Evolutionary conservation across 2,329 filamentous ascomycete genomes (phyloP).

Genomic region (Ophiostoma himal-ulmi): DNA sequence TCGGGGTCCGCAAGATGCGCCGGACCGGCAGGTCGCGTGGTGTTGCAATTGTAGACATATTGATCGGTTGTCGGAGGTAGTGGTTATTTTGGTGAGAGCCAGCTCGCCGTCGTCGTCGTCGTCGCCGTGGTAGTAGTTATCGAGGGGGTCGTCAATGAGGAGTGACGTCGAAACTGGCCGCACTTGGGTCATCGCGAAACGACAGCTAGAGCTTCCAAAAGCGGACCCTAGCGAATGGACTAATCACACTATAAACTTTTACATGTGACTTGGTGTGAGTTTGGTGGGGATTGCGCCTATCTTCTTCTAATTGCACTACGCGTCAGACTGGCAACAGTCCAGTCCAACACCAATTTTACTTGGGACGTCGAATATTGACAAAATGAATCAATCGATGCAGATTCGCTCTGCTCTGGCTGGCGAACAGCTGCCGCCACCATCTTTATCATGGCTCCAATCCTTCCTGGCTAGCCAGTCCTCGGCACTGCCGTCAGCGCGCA

Average conservation of each 20-base stretch:
- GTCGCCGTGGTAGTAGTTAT: background rate
- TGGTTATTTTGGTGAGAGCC: background rate
- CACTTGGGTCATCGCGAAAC: background rate
- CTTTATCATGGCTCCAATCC: constrained; percentile 53
- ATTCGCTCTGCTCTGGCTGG: constrained; percentile 46
- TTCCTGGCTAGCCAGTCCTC: constrained; percentile 46
- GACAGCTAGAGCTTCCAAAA: background rate
- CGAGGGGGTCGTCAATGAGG: background rate
- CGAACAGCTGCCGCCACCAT: constrained; percentile 48
- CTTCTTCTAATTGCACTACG: background rate
- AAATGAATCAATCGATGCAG: constrained; percentile 42
- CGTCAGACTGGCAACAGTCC: background rate
- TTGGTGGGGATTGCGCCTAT: constrained; percentile 5
- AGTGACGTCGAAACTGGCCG: background rate
- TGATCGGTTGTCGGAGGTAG: background rate
- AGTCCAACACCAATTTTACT: no score
- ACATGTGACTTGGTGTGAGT: constrained; percentile 19
- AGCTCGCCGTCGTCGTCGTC: background rate
- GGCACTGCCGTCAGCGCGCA: constrained; percentile 29
- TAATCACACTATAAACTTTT: background rate
- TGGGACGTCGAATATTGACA: background rate
- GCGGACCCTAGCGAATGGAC: background rate
- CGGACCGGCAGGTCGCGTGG: constrained; percentile 56
- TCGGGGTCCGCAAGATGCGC: constrained; percentile 55
- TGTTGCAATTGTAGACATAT: constrained; percentile 61